Evolutionary conservation across 176 grass and related monocot species (phyloP).

Genomic region (Cymbopogon citratus): DNA sequence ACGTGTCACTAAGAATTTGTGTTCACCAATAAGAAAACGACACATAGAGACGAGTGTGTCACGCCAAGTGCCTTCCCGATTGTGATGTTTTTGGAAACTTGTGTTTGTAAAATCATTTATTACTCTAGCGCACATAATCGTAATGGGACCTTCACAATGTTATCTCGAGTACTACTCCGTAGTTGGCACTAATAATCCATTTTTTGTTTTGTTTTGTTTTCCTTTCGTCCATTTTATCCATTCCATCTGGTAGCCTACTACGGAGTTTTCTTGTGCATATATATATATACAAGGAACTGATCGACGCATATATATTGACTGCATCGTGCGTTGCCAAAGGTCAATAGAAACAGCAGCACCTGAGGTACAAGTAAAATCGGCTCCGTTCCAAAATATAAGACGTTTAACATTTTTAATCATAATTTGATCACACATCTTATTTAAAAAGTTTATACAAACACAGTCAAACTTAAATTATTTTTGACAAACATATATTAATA

Average conservation of each 20-base stretch:
- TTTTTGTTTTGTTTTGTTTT: background rate
- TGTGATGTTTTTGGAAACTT: constrained; percentile 11
- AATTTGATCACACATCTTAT: no score
- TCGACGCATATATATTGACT: background rate
- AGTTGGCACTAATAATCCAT: background rate
- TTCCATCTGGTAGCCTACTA: background rate
- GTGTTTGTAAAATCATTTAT: background rate
- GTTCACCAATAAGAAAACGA: background rate
- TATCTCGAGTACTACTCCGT: no score
- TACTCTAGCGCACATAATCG: background rate
- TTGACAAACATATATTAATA: no score
- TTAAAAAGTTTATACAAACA: no score
- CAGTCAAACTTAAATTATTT: no score
- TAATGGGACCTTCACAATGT: background rate
- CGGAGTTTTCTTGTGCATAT: background rate
- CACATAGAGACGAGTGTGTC: background rate
- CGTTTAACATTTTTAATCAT: no score
- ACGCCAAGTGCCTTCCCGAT: no score
- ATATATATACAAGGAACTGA: background rate
- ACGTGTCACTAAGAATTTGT: background rate
- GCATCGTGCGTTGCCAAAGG: no score
- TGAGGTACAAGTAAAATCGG: no score
- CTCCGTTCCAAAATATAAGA: no score
- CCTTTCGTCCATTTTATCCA: background rate
- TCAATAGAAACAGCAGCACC: no score